Base-by-base conservation (phyloP, 2,329 filamentous ascomycete species). In the Penicillium hesseltinei region DNA sequence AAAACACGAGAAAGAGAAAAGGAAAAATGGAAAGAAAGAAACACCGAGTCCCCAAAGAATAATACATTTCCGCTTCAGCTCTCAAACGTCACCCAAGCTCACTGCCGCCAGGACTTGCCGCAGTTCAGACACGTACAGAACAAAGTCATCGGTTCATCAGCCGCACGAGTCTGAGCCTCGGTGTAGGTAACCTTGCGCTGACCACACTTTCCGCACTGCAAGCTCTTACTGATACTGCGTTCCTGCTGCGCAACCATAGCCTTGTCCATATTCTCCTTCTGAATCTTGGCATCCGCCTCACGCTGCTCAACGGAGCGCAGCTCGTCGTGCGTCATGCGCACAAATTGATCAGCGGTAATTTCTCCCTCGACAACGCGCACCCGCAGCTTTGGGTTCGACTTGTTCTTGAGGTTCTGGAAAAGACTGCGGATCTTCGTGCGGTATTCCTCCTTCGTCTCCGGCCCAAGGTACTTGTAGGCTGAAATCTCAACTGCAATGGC, bases 261-360 rank as follows among this genome's bases (percentile, higher is more conserved):
- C 76, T 93, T 91, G 80, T 92, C 92, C 90, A 97, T 92, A 77
- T 99, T 99, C 77, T 97, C 91, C 77, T 90, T 86, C 72, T 92
- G 83, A 50, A 96, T 82, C 73, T 86, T 86, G 66, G 84, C 80
- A 66, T 97, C 92, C 70, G 88, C 84, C 67, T 85, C 86, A 60
- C 87, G 86, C 76, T 90, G 89, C 75, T 94, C 87, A 49, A 87
- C 88, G 47, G 90, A 94, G 80, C 95, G 95, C 72, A 99, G 85
- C 74, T 97, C 93, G 54, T 96, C 90, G 67, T 90, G 87, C 9
- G 86, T 84, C 94, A 99, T 96, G 68, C 81, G 79, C 56, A 96
- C 92, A 67, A 99, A 95, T 36, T 81, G 81, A 2, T 86, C 84
- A 0, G 92, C 80, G 0, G 82, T 65, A 58, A 97, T 90, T 29